Evolutionary conservation across 1,284 basidiomycete species (phyloP).

Genomic region (Anthracocystis walkeri): DNA sequence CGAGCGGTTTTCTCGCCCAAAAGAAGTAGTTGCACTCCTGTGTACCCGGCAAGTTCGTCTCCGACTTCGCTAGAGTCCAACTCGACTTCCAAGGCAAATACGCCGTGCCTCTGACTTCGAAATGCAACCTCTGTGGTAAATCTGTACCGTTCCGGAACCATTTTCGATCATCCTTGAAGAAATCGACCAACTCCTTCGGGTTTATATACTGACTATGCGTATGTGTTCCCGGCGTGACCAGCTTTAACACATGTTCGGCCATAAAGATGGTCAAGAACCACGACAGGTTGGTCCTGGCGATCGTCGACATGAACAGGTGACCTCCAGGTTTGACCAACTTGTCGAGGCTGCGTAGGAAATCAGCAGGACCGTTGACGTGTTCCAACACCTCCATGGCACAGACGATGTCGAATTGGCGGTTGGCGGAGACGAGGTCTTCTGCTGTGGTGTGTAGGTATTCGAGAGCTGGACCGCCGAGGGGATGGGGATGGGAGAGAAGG

Average conservation of each 20-base stretch:
- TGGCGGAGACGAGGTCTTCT: constrained; percentile 76
- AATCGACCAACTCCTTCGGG: constrained; percentile 85
- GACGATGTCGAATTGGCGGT: constrained; percentile 84
- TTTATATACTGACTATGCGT: constrained; percentile 91
- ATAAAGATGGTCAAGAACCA: constrained; percentile 90
- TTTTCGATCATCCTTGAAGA: constrained; percentile 78
- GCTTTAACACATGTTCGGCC: constrained; percentile 82
- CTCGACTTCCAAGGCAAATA: constrained; percentile 59
- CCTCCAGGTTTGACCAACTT: constrained; percentile 80
- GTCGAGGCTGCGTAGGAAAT: constrained; percentile 73
- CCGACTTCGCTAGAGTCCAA: constrained; percentile 50
- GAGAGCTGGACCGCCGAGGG: constrained; percentile 66
- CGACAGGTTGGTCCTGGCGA: constrained; percentile 89
- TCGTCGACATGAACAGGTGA: constrained; percentile 94
- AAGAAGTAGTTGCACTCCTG: constrained; percentile 68
- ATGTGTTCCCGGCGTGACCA: constrained; percentile 91
- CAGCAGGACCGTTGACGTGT: constrained; percentile 91
- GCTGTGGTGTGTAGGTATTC: constrained; percentile 83
- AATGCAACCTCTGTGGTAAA: constrained; percentile 55
- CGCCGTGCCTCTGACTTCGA: constrained; percentile 60
- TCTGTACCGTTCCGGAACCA: constrained; percentile 48
- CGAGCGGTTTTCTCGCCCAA: constrained; percentile 63
- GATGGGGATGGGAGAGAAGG: constrained; percentile 21
- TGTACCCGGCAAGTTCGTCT: constrained; percentile 33
- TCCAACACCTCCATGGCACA: constrained; percentile 98